Evolutionary conservation across 352 stramenopile genomes (phyloP), one percentile per base, ranked within the genome.

Genomic region (Phytophthora pseudosyringae): DNA sequence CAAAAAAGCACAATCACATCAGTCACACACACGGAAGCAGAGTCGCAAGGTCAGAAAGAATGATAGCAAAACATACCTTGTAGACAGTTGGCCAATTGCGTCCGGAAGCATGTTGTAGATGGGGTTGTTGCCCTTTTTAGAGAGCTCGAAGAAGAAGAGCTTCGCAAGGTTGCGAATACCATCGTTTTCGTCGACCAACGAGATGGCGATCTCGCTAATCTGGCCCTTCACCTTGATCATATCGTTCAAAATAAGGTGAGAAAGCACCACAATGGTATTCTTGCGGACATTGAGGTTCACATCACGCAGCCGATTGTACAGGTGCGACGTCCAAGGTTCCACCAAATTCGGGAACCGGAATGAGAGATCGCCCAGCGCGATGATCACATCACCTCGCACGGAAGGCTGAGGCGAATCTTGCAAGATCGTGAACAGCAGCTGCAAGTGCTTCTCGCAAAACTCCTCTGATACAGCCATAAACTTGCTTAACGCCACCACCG

Each of bases 151-250:
- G 75, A 99, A 99, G 51, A 99, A 98, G 3, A 99, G 72, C 65
- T 94, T 90, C 12, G 97, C 90, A 55, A 98, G 92, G 56, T 98
- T 93, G 12, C 87, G 85, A 54, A 99, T 98, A 31, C 88, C 72
- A 33, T 86, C 71, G 40, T 97, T 95, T n/a, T 94, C 70, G 68
- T 99, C 97, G 10, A 97, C 84, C 18, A 99, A 75, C 35, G 91
- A 98, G 10, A 99, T 86, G 3, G 97, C 97, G 54, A 99, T 98
- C 55, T 98, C 88, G 51, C 86, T 94, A 46, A 97, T 89, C 73
- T 98, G 91, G 13, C 94, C 96, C 69, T 98, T 98, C n/a, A 99
- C 96, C 80, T 99, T 99, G 38, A 99, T 97, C 98, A 99, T 99
- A 66, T 99, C 97, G 75, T 99, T 99, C 32, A 99, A 77, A 72